Conservation (phyloP, 495 filamentous ascomycete species). For the Hyaloscypha variabilis region DNA sequence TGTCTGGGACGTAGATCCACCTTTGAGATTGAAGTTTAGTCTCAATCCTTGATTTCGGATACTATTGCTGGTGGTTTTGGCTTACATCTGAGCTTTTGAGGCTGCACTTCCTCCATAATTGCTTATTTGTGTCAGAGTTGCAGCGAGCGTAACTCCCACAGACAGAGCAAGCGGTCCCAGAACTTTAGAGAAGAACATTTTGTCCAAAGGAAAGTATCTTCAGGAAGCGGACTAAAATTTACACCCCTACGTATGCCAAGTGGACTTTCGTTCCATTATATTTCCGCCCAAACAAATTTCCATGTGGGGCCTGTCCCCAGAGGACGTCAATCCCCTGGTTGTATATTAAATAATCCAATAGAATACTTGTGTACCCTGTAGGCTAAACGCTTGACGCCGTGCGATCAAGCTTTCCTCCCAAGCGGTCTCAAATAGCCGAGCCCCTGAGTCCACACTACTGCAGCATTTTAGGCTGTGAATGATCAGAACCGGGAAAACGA, state of each 20-base stretch:
- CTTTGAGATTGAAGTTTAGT: neutral
- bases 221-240: neutral
- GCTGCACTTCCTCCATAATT: conserved; percentile 24
- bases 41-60: neutral
- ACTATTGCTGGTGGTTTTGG: neutral
- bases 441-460: conserved; percentile 1
- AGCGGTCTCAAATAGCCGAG: conserved; percentile 6
- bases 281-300: too few relatives aligned
- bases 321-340: too few relatives aligned
- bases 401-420: too few relatives aligned
- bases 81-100: conserved; percentile 13
- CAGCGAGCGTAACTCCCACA: neutral
- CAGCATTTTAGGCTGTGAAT: too few relatives aligned
- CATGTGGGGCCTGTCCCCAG: too few relatives aligned
- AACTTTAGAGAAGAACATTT: conserved; percentile 11
- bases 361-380: too few relatives aligned
- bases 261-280: too few relatives aligned
- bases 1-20: conserved; percentile 58
- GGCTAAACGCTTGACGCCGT: too few relatives aligned
- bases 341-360: too few relatives aligned
- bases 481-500: too few relatives aligned
- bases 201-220: neutral
- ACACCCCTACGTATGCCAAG: too few relatives aligned
- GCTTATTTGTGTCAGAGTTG: conserved; percentile 8
- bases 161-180: neutral